phyloP scores from a whole-genome alignment of 208 protist species.

The Novymonas esmeraldas region DNA sequence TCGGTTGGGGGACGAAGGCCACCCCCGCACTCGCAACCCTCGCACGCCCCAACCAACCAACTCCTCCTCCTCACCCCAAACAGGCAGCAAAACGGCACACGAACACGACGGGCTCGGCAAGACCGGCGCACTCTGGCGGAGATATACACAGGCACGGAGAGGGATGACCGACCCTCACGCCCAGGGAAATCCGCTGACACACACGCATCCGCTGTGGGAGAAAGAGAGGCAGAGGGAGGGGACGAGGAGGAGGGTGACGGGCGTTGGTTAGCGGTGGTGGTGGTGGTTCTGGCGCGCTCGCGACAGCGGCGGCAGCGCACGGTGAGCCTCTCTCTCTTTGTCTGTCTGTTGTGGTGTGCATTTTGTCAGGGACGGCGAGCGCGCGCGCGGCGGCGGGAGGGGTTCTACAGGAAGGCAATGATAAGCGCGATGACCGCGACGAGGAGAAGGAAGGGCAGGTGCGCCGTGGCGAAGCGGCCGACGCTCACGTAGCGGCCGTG shows the following conservation, averaged over 20 bases:
- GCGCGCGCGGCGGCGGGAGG: too few species aligned
- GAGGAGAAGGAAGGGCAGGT: conserved; percentile 35
- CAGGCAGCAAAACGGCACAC: background rate
- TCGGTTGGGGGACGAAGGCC: too few species aligned
- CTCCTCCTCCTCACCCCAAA: background rate
- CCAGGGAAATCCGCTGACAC: conserved; percentile 18
- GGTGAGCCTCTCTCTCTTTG: too few species aligned
- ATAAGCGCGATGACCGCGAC: conserved; percentile 16
- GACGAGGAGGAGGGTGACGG: background rate
- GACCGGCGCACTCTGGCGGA: conserved; percentile 16
- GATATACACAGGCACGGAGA: conserved; percentile 25
- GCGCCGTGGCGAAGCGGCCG: conserved; percentile 38
- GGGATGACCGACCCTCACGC: conserved; percentile 16
- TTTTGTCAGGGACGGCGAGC: too few species aligned
- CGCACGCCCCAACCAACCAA: too few species aligned
- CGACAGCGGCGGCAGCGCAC: too few species aligned
- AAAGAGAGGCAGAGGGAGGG: background rate
- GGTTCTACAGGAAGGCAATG: conserved; percentile 2
- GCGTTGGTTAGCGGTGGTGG: too few species aligned
- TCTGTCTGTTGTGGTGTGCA: too few species aligned
- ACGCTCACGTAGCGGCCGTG: conserved; percentile 48
- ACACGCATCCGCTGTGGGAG: background rate
- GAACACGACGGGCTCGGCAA: background rate
- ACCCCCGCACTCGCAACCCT: too few species aligned
- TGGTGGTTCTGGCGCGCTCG: too few species aligned